Conservation (phyloP, 495 filamentous ascomycete genomes). For the Opeltia flavorubescens region DNA sequence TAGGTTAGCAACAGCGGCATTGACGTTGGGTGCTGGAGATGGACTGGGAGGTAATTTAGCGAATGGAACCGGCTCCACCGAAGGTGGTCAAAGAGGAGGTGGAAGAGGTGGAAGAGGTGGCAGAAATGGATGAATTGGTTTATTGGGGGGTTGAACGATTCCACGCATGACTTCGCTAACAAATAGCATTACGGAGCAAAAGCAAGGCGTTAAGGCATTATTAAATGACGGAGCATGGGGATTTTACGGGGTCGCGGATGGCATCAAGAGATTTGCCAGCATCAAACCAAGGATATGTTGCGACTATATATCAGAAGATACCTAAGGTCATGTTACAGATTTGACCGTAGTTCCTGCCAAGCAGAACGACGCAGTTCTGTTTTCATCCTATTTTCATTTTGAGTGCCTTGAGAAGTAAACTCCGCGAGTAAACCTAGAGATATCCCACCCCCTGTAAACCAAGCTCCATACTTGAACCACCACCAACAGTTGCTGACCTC, state of each 20-base stretch:
- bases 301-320: too few relatives aligned
- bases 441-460: slow-evolving; percentile 55
- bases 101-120: slow-evolving; percentile 33
- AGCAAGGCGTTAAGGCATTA: slow-evolving; percentile 4
- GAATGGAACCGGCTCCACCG: slow-evolving; percentile 19
- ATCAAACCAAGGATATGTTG: too few relatives aligned
- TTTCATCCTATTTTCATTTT: not conserved
- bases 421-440: slow-evolving; percentile 47
- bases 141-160: not conserved
- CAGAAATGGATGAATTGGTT: slow-evolving; percentile 11
- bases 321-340: too few relatives aligned
- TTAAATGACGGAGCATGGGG: not conserved
- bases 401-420: slow-evolving; percentile 27
- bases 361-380: not conserved
- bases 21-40: slow-evolving; percentile 48
- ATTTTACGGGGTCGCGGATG: too few relatives aligned
- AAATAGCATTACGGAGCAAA: slow-evolving; percentile 1
- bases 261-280: too few relatives aligned
- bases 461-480: slow-evolving; percentile 78
- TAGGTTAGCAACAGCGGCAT: slow-evolving; percentile 70
- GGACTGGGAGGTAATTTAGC: slow-evolving; percentile 13
- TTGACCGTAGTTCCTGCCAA: not conserved
- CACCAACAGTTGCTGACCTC: slow-evolving; percentile 82
- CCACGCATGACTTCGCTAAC: too few relatives aligned
- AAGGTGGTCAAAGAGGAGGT: slow-evolving; percentile 26